These are phyloP conservation scores for Podaxis sp. DNA, from an alignment of 768 basidiomycete species.

Conservation along the genomic window DNA sequence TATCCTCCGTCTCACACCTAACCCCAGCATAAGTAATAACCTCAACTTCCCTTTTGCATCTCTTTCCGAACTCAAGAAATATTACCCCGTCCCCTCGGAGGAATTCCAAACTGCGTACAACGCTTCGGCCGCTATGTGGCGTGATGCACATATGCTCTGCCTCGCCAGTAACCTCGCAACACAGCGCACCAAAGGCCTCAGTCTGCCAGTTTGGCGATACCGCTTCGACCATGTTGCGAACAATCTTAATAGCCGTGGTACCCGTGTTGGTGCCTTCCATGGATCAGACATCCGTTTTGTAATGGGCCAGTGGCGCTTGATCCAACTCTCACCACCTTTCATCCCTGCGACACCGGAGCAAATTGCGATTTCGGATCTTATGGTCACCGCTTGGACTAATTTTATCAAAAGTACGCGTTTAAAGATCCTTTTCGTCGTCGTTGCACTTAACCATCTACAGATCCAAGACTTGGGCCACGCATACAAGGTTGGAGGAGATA, in stretches of 20 bases:
- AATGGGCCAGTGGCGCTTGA: slow-evolving; percentile 33
- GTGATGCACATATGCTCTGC: slow-evolving; percentile 35
- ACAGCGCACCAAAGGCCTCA: slow-evolving; percentile 21
- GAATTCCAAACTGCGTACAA: slow-evolving; percentile 32
- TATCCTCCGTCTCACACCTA: not conserved
- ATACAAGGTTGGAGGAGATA: slow-evolving; percentile 31
- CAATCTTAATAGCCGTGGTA: slow-evolving; percentile 32
- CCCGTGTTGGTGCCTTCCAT: slow-evolving; percentile 33
- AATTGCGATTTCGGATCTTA: slow-evolving; percentile 31
- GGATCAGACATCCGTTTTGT: slow-evolving; percentile 32
- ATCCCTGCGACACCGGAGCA: slow-evolving; percentile 28
- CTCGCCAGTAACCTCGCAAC: slow-evolving; percentile 30
- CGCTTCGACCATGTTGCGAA: slow-evolving; percentile 32
- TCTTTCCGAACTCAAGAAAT: slow-evolving; percentile 22
- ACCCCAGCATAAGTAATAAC: slow-evolving; percentile 29
- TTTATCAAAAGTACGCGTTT: slow-evolving; percentile 31
- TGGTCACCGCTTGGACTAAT: slow-evolving; percentile 37
- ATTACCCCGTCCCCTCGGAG: slow-evolving; percentile 28
- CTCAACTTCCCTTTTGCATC: slow-evolving; percentile 32
- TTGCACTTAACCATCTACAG: slow-evolving; percentile 16
- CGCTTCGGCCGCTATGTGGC: slow-evolving; percentile 33
- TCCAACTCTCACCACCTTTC: slow-evolving; percentile 31
- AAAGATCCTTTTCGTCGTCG: not conserved
- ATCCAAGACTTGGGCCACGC: slow-evolving; percentile 28
- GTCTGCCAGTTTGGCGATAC: slow-evolving; percentile 31